Evolutionary conservation across 495 filamentous ascomycete species (phyloP).

Genomic region (Penicillium paradoxum): DNA sequence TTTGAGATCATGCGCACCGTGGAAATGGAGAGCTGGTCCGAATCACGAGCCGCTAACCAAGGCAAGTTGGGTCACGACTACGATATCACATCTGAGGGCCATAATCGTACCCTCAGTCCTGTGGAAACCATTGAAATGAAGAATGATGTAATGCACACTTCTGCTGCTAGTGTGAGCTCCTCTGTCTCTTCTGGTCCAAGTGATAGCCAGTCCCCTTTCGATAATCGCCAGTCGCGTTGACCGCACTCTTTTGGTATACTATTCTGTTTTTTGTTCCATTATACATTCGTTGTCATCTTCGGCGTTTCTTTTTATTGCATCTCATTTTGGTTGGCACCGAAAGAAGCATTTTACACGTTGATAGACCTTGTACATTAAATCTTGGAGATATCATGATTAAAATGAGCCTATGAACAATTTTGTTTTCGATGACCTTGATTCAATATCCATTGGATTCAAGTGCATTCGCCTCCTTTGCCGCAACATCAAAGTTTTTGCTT

Average conservation of each 20-base stretch:
- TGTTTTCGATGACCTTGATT: too few relatives aligned
- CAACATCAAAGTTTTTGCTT: too few relatives aligned
- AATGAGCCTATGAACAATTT: too few relatives aligned
- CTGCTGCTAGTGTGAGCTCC: conserved; percentile 20
- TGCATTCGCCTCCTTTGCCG: too few relatives aligned
- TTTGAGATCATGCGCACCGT: conserved; percentile 29
- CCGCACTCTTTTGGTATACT: background rate
- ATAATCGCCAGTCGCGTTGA: background rate
- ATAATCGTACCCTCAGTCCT: conserved; percentile 15
- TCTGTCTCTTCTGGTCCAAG: conserved; percentile 7
- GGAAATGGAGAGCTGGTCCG: conserved; percentile 34
- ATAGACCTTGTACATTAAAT: background rate
- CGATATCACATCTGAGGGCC: conserved; percentile 10
- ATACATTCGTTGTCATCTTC: background rate
- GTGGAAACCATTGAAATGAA: conserved; percentile 19
- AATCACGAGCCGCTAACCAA: conserved; percentile 17
- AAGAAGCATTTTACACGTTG: background rate
- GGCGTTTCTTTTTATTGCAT: too few relatives aligned
- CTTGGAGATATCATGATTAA: background rate
- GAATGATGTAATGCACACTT: conserved; percentile 12
- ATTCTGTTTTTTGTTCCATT: background rate
- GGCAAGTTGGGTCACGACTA: conserved; percentile 8
- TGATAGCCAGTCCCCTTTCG: background rate
- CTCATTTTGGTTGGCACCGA: too few relatives aligned
- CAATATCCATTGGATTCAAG: too few relatives aligned